Conservation (phyloP, 139 green algal genomes). For the Picochlorum sp. region DNA sequence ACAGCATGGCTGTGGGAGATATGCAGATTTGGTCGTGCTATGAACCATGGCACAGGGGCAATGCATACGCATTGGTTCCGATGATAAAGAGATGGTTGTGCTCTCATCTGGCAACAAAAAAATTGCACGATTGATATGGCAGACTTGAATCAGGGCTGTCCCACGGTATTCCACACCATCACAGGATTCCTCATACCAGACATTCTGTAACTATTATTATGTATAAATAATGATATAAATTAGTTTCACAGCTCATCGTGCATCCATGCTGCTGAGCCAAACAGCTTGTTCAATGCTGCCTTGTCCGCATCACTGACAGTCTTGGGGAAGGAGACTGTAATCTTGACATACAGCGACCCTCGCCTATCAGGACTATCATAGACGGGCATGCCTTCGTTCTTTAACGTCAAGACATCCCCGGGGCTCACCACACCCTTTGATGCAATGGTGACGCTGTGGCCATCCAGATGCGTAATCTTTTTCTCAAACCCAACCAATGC, state of each 20-base stretch:
- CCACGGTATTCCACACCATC: slow-evolving; percentile 15
- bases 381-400: slow-evolving; percentile 70
- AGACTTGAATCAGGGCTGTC: slow-evolving; percentile 21
- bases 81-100: not conserved
- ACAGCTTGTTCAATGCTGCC: slow-evolving; percentile 38
- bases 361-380: slow-evolving; percentile 30
- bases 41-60: slow-evolving; percentile 3
- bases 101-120: slow-evolving; percentile 1
- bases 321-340: slow-evolving; percentile 70
- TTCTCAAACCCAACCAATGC: slow-evolving; percentile 76
- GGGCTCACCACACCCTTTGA: slow-evolving; percentile 40
- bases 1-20: not conserved
- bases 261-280: slow-evolving; percentile 22
- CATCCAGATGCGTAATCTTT: slow-evolving; percentile 88
- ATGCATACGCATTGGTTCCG: not conserved
- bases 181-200: slow-evolving; percentile 12
- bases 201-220: not conserved
- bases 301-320: slow-evolving; percentile 68
- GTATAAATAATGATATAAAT: not conserved
- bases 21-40: slow-evolving; percentile 1
- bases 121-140: not conserved
- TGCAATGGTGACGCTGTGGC: slow-evolving; percentile 57
- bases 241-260: slow-evolving; percentile 4
- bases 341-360: slow-evolving; percentile 77
- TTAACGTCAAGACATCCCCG: slow-evolving; percentile 49